phyloP scores from a whole-genome alignment of 106 monocot genomes.

The Platanthera zijinensis region DNA sequence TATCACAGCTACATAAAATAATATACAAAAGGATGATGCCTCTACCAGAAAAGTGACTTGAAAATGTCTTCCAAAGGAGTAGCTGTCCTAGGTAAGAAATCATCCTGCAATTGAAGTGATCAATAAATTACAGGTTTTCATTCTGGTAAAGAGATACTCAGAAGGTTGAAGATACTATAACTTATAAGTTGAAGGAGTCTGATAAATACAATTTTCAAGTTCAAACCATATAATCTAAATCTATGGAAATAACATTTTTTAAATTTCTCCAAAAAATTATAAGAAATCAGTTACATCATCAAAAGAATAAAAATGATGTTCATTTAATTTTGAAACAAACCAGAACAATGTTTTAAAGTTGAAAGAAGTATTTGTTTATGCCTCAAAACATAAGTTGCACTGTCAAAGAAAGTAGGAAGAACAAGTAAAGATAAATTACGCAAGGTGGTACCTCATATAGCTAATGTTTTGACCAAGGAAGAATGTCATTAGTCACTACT shows the following conservation, averaged over 20 bases:
- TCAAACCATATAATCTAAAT: neutral
- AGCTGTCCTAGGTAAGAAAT: conserved; percentile 87
- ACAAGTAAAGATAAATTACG: neutral
- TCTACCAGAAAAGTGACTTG: conserved; percentile 91
- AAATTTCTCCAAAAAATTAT: neutral
- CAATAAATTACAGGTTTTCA: conserved; percentile 7
- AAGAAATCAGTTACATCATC: neutral
- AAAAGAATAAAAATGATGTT: neutral
- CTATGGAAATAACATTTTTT: neutral
- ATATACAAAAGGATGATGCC: neutral
- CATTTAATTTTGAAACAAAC: neutral
- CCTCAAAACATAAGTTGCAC: neutral
- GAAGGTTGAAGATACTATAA: conserved; percentile 1
- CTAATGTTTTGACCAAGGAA: neutral
- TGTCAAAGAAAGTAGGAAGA: neutral
- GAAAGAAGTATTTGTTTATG: neutral
- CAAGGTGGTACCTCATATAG: neutral
- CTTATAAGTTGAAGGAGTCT: neutral
- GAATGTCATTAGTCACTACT: no score
- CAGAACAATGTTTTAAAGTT: neutral
- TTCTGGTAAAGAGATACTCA: neutral
- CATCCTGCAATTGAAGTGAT: conserved; percentile 56
- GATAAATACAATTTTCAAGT: neutral
- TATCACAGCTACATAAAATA: neutral
- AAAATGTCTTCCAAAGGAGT: conserved; percentile 92